A percentile compares a stretch with the other conserved stretches of the same genome.
phyloP scores from a whole-genome alignment of 345 rosid genomes.

The Toxicodendron radicans region DNA sequence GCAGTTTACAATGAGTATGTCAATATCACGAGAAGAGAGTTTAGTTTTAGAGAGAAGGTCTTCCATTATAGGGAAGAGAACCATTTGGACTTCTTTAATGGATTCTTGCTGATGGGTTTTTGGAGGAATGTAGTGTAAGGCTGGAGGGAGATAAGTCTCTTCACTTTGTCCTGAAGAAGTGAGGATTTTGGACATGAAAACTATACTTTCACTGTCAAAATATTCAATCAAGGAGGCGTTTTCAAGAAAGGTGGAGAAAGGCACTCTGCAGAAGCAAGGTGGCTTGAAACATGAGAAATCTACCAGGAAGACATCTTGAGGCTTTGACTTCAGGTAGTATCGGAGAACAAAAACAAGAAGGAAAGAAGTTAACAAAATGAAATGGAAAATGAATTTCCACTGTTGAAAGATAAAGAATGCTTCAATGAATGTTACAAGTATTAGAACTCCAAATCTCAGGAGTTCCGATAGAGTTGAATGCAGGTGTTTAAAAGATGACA shows the following conservation, averaged over 20 bases:
- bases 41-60: constrained; percentile 46
- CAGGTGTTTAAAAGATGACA: constrained; percentile 9
- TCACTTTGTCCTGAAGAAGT: constrained; percentile 45
- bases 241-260: constrained; percentile 43
- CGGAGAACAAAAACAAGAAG: constrained; percentile 2
- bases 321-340: constrained; percentile 14
- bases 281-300: constrained; percentile 57
- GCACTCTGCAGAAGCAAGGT: constrained; percentile 38
- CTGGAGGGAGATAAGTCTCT: constrained; percentile 59
- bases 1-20: constrained; percentile 52
- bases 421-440: constrained; percentile 9
- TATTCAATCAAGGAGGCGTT: constrained; percentile 33
- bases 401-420: constrained; percentile 12
- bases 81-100: constrained; percentile 47
- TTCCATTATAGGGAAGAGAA: constrained; percentile 46
- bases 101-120: constrained; percentile 38
- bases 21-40: constrained; percentile 39
- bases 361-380: constrained; percentile 10
- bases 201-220: constrained; percentile 43
- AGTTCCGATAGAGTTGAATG: constrained; percentile 18
- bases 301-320: constrained; percentile 40
- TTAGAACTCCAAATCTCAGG: constrained; percentile 15
- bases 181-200: constrained; percentile 58
- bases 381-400: neutral
- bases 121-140: constrained; percentile 51